A percentile compares a stretch with the other conserved stretches of the same genome.
These are phyloP conservation scores for Hyphodiscus sp. DNA, from an alignment of 2,329 filamentous ascomycete species.

Conservation along the genomic window DNA sequence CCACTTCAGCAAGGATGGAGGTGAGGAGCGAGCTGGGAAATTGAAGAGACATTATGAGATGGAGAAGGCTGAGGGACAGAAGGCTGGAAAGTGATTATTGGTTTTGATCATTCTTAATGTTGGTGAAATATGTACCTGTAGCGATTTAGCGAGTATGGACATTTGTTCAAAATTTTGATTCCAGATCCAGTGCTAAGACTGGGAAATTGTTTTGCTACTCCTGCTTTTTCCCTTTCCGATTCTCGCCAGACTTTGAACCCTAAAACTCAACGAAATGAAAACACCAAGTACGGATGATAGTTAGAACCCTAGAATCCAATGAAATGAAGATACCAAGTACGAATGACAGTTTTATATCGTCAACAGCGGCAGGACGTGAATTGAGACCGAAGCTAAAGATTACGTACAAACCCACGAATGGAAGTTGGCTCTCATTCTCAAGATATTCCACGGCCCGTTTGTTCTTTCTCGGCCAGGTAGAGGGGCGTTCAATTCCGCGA, in stretches of 20 bases:
- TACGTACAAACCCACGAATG: background rate
- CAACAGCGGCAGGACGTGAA: too few species aligned
- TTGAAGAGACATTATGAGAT: background rate
- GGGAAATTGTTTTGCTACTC: too few species aligned
- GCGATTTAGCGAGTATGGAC: background rate
- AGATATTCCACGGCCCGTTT: background rate
- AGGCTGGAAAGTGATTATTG: background rate
- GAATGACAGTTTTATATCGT: too few species aligned
- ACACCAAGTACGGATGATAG: too few species aligned
- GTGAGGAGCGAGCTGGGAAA: slow-evolving; percentile 2
- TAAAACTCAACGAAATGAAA: too few species aligned
- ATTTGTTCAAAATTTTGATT: background rate
- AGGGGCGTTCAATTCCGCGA: background rate
- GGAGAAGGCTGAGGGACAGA: background rate
- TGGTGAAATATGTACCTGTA: background rate
- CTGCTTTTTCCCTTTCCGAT: too few species aligned
- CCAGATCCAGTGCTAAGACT: too few species aligned
- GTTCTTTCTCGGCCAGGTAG: slow-evolving; percentile 1
- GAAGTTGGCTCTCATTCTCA: slow-evolving; percentile 5
- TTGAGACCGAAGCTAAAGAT: background rate
- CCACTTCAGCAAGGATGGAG: slow-evolving; percentile 18
- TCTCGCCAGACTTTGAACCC: too few species aligned
- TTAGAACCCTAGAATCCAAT: too few species aligned
- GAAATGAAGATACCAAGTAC: too few species aligned
- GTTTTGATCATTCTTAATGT: background rate